A percentile compares a stretch with the other conserved stretches of the same genome.
These are phyloP conservation scores for Gentiana macrophylla DNA, from an alignment of 257 asterid species.

Conservation along the genomic window DNA sequence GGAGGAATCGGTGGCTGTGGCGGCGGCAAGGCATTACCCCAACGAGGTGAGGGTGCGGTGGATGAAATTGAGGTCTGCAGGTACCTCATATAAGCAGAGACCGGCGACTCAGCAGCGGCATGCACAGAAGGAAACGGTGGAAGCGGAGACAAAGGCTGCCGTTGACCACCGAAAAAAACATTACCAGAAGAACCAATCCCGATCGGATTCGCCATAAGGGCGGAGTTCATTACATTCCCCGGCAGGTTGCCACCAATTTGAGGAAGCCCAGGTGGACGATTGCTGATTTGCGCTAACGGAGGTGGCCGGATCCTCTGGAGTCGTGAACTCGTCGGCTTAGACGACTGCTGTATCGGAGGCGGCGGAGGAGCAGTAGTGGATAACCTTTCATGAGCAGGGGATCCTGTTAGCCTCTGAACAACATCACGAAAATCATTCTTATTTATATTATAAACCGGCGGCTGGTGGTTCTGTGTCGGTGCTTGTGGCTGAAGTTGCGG, in stretches of 20 bases:
- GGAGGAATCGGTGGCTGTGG: slow-evolving; percentile 8
- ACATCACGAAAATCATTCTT: slow-evolving; percentile 80
- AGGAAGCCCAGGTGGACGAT: slow-evolving; percentile 67
- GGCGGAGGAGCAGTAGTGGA: too few species aligned
- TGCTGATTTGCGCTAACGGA: slow-evolving; percentile 57
- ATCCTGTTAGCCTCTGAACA: slow-evolving; percentile 86
- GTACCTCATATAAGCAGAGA: slow-evolving; percentile 46
- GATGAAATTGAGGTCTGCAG: slow-evolving; percentile 21
- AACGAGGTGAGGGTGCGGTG: slow-evolving; percentile 21
- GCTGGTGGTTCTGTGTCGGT: slow-evolving; percentile 37
- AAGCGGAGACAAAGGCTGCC: slow-evolving; percentile 38
- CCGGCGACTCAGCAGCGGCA: slow-evolving; percentile 47
- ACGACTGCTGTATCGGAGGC: slow-evolving; percentile 38
- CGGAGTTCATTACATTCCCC: slow-evolving; percentile 4
- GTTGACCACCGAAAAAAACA: slow-evolving; percentile 29
- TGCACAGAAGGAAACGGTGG: slow-evolving; percentile 66
- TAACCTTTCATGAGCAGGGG: slow-evolving; percentile 60
- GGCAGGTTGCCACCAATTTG: slow-evolving; percentile 52
- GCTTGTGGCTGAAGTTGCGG: slow-evolving; percentile 14
- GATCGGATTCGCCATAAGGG: background rate
- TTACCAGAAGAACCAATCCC: too few species aligned
- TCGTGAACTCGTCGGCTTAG: slow-evolving; percentile 62
- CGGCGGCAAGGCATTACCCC: slow-evolving; percentile 18
- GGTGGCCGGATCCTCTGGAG: slow-evolving; percentile 91
- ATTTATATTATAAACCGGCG: slow-evolving; percentile 84